Base-by-base conservation (phyloP, 2,329 filamentous ascomycete species). In the Eutypella sp. region DNA sequence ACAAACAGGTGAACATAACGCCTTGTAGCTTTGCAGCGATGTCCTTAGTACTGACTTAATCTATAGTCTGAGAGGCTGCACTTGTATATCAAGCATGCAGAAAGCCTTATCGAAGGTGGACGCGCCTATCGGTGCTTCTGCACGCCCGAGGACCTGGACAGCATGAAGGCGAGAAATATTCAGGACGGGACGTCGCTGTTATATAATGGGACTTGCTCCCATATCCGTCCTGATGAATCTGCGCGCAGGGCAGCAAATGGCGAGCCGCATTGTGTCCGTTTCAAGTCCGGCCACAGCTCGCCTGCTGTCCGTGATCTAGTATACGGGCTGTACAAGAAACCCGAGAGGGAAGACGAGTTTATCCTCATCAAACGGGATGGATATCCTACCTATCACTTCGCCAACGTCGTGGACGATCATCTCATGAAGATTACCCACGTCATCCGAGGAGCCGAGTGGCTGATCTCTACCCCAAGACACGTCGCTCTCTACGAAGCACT, bases 351-450 rank as follows among this genome's bases (percentile, higher is more conserved):
- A 63, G 89, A 93, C 54, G 91, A 97, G 59, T 92, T 90, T 18
- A 87, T 99, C 49, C 73, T 99, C 34, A 72, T 96, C 49, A 99
- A 99, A 66, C 85, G 84, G 1, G 93, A 99, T 62, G 91, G 90
- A 0, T 87, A 87, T 53, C 93, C 93, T 0, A 99, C 95, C 0
- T 99, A 99, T 61, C 93, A 99, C 66, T 84, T 99, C 50, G 93
- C 93, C 4, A 99, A 97, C 60, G 92, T 99, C 8, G 85, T 99
- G 4, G 93, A 99, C 61, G 93, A 99, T 60, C 89, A 96, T 64
- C 74, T 86, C 49, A 99, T 99, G 93, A 72, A 88, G 48, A 95
- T 99, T 55, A 96, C 91, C 0, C 92, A 97, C 66, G 93, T 99
- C 13, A 87, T 99, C 47, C 84, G 93, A 36, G 93, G 92, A 44